phyloP scores from a whole-genome alignment of 371 early-diverging fungal species.

The Rhizopus delemar region DNA sequence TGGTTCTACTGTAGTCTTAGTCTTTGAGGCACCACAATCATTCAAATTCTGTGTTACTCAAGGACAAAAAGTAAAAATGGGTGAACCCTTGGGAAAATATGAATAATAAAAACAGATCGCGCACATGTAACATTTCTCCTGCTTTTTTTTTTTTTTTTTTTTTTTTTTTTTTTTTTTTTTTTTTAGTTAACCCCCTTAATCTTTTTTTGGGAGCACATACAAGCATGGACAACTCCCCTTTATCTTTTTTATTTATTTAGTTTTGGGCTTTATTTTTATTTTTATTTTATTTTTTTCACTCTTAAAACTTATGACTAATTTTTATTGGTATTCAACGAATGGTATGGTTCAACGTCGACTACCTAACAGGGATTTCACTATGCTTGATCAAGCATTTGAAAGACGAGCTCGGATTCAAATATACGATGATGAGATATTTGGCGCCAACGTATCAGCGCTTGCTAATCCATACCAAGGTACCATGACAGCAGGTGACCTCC shows the following conservation, averaged over 20 bases:
- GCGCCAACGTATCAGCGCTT: constrained; percentile 40
- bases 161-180: constrained; percentile 1
- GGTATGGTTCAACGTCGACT: constrained; percentile 29
- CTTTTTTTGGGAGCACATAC: background rate
- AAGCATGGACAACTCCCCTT: no score
- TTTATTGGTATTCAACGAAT: constrained; percentile 41
- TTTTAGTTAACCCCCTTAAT: background rate
- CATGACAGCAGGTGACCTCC: constrained; percentile 35
- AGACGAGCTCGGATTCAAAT: constrained; percentile 31
- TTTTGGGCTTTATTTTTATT: background rate
- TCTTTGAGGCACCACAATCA: constrained; percentile 89
- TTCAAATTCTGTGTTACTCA: constrained; percentile 77
- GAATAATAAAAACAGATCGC: constrained; percentile 8
- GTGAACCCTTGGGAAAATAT: constrained; percentile 75
- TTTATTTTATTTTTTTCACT: background rate
- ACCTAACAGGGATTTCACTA: constrained; percentile 25
- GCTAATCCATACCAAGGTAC: constrained; percentile 37
- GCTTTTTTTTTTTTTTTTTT: constrained; percentile 7
- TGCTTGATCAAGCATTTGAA: constrained; percentile 35
- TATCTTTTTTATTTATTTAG: background rate
- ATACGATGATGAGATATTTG: constrained; percentile 40
- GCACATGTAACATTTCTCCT: background rate
- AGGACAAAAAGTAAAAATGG: constrained; percentile 81
- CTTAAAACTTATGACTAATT: constrained; percentile 8
- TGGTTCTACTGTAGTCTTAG: constrained; percentile 94